These are phyloP conservation scores for Tardiomyces blankii DNA, from an alignment of 1,139 yeast species.

Conservation along the genomic window DNA sequence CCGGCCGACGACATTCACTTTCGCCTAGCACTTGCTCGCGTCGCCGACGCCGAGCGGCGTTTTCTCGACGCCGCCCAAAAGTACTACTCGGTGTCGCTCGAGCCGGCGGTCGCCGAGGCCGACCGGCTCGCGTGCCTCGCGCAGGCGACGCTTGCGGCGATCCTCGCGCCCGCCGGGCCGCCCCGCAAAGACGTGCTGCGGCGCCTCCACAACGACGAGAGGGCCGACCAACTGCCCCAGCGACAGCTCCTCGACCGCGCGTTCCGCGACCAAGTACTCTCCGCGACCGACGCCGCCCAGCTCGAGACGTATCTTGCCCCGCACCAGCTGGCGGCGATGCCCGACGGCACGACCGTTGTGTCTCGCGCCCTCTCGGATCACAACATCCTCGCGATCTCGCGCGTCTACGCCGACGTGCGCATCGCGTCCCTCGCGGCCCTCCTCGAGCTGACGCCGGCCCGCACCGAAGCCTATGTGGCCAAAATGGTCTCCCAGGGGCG, in stretches of 20 bases:
- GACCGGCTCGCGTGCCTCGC: slow-evolving; percentile 21
- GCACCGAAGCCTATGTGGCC: slow-evolving; percentile 24
- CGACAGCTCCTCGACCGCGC: slow-evolving; percentile 20
- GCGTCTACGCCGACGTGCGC: slow-evolving; percentile 22
- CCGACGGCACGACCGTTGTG: slow-evolving; percentile 24
- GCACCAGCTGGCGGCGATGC: slow-evolving; percentile 18
- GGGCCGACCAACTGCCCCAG: slow-evolving; percentile 14
- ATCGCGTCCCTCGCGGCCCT: slow-evolving; percentile 19
- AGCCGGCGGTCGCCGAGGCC: slow-evolving; percentile 17
- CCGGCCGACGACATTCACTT: slow-evolving; percentile 17
- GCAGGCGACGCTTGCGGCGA: slow-evolving; percentile 23
- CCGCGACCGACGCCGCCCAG: slow-evolving; percentile 18
- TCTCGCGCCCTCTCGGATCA: slow-evolving; percentile 26
- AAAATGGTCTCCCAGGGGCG: slow-evolving; percentile 26
- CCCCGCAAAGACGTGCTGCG: slow-evolving; percentile 21
- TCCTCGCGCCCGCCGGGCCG: slow-evolving; percentile 29
- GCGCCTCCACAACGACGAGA: slow-evolving; percentile 22
- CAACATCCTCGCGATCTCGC: slow-evolving; percentile 25
- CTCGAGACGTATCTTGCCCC: slow-evolving; percentile 17
- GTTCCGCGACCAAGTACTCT: slow-evolving; percentile 19
- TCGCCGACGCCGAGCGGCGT: slow-evolving; percentile 21
- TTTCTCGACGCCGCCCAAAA: slow-evolving; percentile 25
- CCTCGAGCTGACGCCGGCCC: slow-evolving; percentile 17
- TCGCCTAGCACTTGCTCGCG: slow-evolving; percentile 25
- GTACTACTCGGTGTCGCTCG: slow-evolving; percentile 23